Base-by-base conservation (phyloP, 2,329 filamentous ascomycete genomes). In the Penicillium fuscoglaucum region DNA sequence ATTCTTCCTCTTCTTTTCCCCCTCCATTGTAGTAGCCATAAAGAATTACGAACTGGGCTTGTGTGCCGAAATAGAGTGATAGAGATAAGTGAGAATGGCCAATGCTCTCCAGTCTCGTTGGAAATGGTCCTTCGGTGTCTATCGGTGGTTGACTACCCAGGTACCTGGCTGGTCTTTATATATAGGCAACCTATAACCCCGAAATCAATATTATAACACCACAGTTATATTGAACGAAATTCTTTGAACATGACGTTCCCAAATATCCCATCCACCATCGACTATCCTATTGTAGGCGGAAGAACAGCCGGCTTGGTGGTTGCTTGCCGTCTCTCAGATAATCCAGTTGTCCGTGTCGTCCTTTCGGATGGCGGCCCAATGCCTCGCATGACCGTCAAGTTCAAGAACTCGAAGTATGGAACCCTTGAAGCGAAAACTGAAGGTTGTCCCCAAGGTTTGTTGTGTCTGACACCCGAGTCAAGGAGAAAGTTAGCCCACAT, bases 261-360 rank as follows among this genome's bases (percentile, higher is more conserved):
- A 37, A n/a, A 17, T 37, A 37, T 37, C 35, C 55, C 51, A n/a
- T 1, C 24, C 2, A 47, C 33, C 1, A 53, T 57, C 6, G 60
- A 66, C 41, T 66, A 60, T 33, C 24, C 64, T 9, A 56, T 66
- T 13, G 33, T 61, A 15, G 62, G 63, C 26, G 62, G 62, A n/a
- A 60, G 62, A 15, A 61, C 59, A 13, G 52, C 62, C 15, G 62
- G 63, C 6, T 50, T 64, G 2, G 62, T 66, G 1, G 58, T 66
- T 24, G 63, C 63, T 1, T 53, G 35, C 43, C 58, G 60, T n/a
- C 55, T 66, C 1, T 66, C 63, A 2, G 62, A 66, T 29, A 21
- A 63, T n/a, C 52, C 58, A 1, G 21, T 56, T 10, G 21, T 41
- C 7, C n/a, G 43, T 10, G 43, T 66, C 4, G 35, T 59, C 2